phyloP scores from a whole-genome alignment of 331 rosid species.

The Dryas integrifolia region DNA sequence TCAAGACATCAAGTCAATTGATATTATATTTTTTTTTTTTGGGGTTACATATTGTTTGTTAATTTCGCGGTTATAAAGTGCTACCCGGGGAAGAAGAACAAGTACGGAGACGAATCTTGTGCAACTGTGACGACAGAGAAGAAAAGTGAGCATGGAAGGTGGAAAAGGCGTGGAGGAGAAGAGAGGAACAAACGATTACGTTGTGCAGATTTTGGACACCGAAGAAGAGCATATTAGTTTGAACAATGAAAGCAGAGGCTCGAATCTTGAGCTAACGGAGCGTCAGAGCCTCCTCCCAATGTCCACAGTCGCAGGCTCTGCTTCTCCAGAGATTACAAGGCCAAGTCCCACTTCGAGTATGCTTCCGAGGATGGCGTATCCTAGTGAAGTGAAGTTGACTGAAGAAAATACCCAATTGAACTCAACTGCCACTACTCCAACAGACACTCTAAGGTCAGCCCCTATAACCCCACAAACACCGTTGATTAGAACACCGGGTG shows the following conservation, averaged over 20 bases:
- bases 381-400: slow-evolving; percentile 23
- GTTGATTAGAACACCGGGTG: slow-evolving; percentile 36
- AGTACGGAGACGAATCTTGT: too few relatives aligned
- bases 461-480: slow-evolving; percentile 62
- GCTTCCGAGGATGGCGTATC: slow-evolving; percentile 37
- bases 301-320: slow-evolving; percentile 20
- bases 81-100: too few relatives aligned
- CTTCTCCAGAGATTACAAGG: slow-evolving; percentile 29
- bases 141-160: slow-evolving; percentile 13
- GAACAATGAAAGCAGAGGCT: slow-evolving; percentile 11
- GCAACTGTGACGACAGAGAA: not conserved
- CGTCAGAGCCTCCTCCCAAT: slow-evolving; percentile 18
- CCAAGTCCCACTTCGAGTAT: slow-evolving; percentile 18
- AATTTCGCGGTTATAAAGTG: too few relatives aligned
- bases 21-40: too few relatives aligned
- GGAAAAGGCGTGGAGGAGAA: slow-evolving; percentile 36
- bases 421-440: slow-evolving; percentile 25
- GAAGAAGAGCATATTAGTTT: not conserved
- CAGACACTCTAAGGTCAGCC: slow-evolving; percentile 30
- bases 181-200: slow-evolving; percentile 49
- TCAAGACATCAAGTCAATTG: too few relatives aligned
- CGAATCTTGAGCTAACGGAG: slow-evolving; percentile 34
- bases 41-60: too few relatives aligned
- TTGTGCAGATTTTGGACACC: slow-evolving; percentile 39
- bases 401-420: slow-evolving; percentile 28